Conservation (phyloP, 108 stramenopile genomes). For the Seminavis robusta region DNA sequence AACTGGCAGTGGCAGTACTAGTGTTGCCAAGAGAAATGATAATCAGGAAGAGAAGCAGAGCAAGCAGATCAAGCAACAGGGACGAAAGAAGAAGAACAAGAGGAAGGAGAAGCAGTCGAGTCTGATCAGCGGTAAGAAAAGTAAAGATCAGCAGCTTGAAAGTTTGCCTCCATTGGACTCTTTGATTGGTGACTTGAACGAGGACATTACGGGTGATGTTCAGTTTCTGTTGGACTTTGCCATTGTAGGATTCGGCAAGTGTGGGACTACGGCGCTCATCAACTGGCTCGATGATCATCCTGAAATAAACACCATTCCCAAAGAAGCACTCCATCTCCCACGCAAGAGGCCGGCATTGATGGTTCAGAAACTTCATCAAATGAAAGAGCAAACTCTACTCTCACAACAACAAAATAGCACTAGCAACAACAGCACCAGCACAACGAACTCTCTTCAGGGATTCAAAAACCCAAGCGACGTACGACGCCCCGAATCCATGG, state of each 20-base stretch:
- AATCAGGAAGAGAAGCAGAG: too few species aligned
- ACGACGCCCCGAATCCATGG: constrained; percentile 1
- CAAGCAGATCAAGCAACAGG: too few species aligned
- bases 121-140: too few species aligned
- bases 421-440: neutral
- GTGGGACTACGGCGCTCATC: constrained; percentile 62
- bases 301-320: constrained; percentile 4
- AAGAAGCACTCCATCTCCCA: neutral
- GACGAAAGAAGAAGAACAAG: too few species aligned
- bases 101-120: too few species aligned
- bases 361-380: neutral
- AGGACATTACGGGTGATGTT: neutral
- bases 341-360: neutral
- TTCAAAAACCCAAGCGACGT: constrained; percentile 16
- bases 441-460: constrained; percentile 6
- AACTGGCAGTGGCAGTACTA: too few species aligned
- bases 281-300: constrained; percentile 20
- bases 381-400: too few species aligned
- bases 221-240: constrained; percentile 54
- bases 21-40: too few species aligned
- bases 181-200: neutral
- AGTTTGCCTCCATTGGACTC: too few species aligned
- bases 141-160: too few species aligned
- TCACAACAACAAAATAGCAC: too few species aligned
- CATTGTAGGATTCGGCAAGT: constrained; percentile 74